Conservation (phyloP, 768 basidiomycete species). For the Trametes cinnabarina region DNA sequence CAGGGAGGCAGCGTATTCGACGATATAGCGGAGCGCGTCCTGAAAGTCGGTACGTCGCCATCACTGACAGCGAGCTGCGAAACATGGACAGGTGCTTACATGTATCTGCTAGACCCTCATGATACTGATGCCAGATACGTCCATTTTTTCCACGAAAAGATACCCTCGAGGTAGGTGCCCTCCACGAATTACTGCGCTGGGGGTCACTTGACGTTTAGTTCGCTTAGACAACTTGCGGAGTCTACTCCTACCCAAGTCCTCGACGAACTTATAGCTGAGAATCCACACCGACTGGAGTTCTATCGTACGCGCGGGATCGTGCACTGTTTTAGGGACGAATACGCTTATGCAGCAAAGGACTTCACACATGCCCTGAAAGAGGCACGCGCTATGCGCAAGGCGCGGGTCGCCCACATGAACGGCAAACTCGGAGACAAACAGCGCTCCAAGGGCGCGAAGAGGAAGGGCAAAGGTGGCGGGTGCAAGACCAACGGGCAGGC, state of each 20-base stretch:
- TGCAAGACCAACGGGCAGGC: slow-evolving; percentile 59
- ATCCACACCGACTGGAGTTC: slow-evolving; percentile 81
- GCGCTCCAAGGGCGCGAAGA: slow-evolving; percentile 49
- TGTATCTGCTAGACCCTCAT: slow-evolving; percentile 53
- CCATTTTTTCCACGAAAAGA: slow-evolving; percentile 94
- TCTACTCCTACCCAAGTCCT: slow-evolving; percentile 76
- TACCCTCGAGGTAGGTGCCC: slow-evolving; percentile 86
- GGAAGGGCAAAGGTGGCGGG: slow-evolving; percentile 41
- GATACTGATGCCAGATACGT: slow-evolving; percentile 84
- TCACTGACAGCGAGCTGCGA: slow-evolving; percentile 1
- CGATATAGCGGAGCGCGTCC: slow-evolving; percentile 85
- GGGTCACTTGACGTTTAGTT: slow-evolving; percentile 22
- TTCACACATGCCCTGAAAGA: slow-evolving; percentile 82
- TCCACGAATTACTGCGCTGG: neutral
- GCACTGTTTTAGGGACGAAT: slow-evolving; percentile 86
- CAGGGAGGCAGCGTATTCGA: slow-evolving; percentile 91
- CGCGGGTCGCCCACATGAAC: slow-evolving; percentile 52
- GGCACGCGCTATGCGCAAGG: slow-evolving; percentile 67
- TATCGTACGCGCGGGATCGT: slow-evolving; percentile 89
- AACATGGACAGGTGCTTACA: neutral
- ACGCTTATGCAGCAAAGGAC: slow-evolving; percentile 67
- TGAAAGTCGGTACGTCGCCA: slow-evolving; percentile 55
- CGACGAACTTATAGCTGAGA: slow-evolving; percentile 70
- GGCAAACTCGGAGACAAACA: slow-evolving; percentile 37
- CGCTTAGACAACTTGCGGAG: slow-evolving; percentile 74